These are phyloP conservation scores for Ophiorrhiza pumila DNA, from an alignment of 257 asterid species.

Conservation along the genomic window DNA sequence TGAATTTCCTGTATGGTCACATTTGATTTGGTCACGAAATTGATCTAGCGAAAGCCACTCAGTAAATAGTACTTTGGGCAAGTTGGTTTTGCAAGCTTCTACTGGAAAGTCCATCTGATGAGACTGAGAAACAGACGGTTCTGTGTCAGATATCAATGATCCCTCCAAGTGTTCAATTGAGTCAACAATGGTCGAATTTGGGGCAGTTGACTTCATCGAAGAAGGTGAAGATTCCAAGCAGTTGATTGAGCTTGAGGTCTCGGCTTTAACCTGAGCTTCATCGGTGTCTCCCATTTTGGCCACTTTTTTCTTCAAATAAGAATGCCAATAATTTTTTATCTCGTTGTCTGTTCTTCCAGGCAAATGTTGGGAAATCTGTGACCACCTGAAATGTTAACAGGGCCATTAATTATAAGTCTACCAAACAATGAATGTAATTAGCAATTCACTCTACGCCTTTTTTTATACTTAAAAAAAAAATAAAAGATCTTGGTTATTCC, in stretches of 20 bases:
- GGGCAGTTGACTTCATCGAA: conserved; percentile 18
- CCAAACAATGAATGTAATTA: not conserved
- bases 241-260: conserved; percentile 6
- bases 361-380: conserved; percentile 63
- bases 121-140: conserved; percentile 29
- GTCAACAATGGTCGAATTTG: conserved; percentile 24
- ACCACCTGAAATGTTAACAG: conserved; percentile 50
- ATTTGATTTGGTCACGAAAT: conserved; percentile 19
- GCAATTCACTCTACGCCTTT: not conserved
- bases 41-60: conserved; percentile 68
- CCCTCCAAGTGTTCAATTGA: conserved; percentile 36
- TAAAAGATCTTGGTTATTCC: too few species aligned
- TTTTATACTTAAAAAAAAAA: too few species aligned
- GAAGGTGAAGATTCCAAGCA: conserved; percentile 17
- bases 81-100: conserved; percentile 27
- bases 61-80: conserved; percentile 66
- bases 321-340: conserved; percentile 76
- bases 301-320: conserved; percentile 57
- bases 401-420: not conserved
- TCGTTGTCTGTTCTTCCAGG: conserved; percentile 83
- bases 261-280: conserved; percentile 15
- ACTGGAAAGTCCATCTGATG: conserved; percentile 7
- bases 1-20: conserved; percentile 16
- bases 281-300: conserved; percentile 22
- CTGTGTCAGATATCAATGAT: conserved; percentile 26